Evolutionary conservation across 1,284 basidiomycete species (phyloP), one percentile per base, ranked within the genome.

Genomic region (Apiotrichum gracile): DNA sequence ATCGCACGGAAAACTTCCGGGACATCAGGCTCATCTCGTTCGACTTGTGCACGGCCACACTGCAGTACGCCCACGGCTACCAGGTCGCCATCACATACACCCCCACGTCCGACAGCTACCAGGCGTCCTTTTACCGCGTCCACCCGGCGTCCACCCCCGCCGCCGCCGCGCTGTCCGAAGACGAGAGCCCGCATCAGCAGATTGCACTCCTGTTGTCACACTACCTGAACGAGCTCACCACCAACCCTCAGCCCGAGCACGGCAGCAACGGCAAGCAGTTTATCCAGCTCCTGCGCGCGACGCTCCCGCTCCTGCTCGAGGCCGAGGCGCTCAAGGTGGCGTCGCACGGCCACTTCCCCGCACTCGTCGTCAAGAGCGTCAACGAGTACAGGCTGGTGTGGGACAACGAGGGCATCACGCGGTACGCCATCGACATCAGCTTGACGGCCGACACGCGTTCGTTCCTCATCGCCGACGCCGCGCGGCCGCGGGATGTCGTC

Each of bases 41-140:
- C 69, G 88, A 92, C 70, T 75, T 92, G 17, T 87, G 89, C 63
- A 89, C 88, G 1, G 89, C 91, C n/a, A 86, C 89, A 63, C 86
- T 93, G 68, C 82, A 83, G 5, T 91, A 91, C 67, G 58, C 66
- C 21, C 67, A 66, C 22, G 71, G 69, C 4, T 68, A 64, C 59
- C 60, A 61, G 26, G 66, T 67, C 13, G 65, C 69, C 0, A 72
- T 75, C 57, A 72, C 68, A 4, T 69, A 73, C 55, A 67, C 65
- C n/a, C 69, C 69, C 0, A 55, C 54, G 3, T 58, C 63, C 25
- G 73, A 73, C 49, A 67, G 66, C 12, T 75, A 75, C 55, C 63
- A 71, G 47, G 65, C 66, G 17, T 62, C 61, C 4, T 71, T 75
- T 52, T 64, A 37, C 52, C 52, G 61, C 19, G 35, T 40, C 19